Evolutionary conservation across 805 yeast genomes (phyloP), one percentile per base, ranked within the genome.

Genomic region (Metschnikowia drakensbergensis): DNA sequence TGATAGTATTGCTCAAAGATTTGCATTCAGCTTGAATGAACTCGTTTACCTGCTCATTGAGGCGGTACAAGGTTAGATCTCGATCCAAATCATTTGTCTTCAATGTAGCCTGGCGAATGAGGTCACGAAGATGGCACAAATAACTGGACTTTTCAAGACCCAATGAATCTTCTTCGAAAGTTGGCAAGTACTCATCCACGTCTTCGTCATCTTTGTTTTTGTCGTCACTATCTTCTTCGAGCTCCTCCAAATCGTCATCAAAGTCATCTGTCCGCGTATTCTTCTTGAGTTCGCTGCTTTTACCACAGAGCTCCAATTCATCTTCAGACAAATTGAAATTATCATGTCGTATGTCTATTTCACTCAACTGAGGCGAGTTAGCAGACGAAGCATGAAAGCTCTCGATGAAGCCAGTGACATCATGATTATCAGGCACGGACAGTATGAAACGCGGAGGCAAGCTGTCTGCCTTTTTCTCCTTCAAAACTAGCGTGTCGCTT

Each of bases 311-410:
- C 30, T 67, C 72, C 27, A 69, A 54, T 35, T 69, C 68, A 52
- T 70, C 72, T 36, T 62, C 67, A 4, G 64, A 67, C 25, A 71
- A 53, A 25, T 65, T 58, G 34, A 69, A 64, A 38, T 61, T 59
- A 39, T 67, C 73, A 32, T 64, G 65, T 33, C 58, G 66, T 17
- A 69, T 51, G 49, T 60, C 63, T 31, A 69, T 55, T 37, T 68
- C 69, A 46, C 61, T 63, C 39, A 68, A 45, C 47, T 69, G 74
- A 3, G 76, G 75, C 11, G 76, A 70, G 50, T 62, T 66, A 0
- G 73, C 65, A 3, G 72, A 63, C 4, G 74, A 69, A 2, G 69
- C 62, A 42, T 62, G 57, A 40, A 68, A 69, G 25, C 66, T 48
- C 45, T 62, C 58, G 38, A 54, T 37, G 38, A 52, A 54, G 27